Evolutionary conservation across 345 rosid genomes (phyloP), one percentile per base, ranked within the genome.

Genomic region (Nasturtium officinale): DNA sequence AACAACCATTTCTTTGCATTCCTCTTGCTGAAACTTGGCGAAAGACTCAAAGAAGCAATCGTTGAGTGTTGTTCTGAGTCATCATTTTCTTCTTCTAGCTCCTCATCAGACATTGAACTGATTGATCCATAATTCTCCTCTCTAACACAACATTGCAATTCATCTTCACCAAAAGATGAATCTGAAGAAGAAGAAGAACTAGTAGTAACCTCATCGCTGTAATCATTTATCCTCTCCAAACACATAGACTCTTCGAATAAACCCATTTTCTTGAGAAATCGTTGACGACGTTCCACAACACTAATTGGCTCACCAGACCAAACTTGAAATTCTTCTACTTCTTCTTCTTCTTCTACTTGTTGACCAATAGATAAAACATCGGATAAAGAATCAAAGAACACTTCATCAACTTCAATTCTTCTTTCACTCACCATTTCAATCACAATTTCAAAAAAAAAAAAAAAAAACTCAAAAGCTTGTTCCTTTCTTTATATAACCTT

Each of bases 361-460:
- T 63, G 79, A 61, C 66, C 84, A 28, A 30, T 4, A 17, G 79
- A 81, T 64, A 86, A 78, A 76, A 71, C 71, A 77, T 88, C 96
- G 15, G 51, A 56, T 28, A 87, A 85, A 74, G 89, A 84, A 77
- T 92, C 97, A 26, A 83, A 93, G 88, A 86, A 93, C 65, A 76
- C 73, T 61, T 89, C 94, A 47, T 28, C 69, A 52, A 28, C 69
- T 63, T 81, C 85, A 51, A 52, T 84, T 68, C 77, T 79, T 71
- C 64, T 76, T 42, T 72, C 77, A 58, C 65, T 80, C 85, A 56
- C 76, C 96, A 94, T 90, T 64, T 77, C 87, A 60, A 4, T 80
- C 70, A 69, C 72, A 77, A 51, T 46, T 53, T 62, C 57, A 23
- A 23, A 23, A 23, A 23, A 73, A 48, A 77, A n/a, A n/a, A 21